These are phyloP conservation scores for Dissophora ornata DNA, from an alignment of 192 early-diverging fungal species.

Conservation along the genomic window DNA sequence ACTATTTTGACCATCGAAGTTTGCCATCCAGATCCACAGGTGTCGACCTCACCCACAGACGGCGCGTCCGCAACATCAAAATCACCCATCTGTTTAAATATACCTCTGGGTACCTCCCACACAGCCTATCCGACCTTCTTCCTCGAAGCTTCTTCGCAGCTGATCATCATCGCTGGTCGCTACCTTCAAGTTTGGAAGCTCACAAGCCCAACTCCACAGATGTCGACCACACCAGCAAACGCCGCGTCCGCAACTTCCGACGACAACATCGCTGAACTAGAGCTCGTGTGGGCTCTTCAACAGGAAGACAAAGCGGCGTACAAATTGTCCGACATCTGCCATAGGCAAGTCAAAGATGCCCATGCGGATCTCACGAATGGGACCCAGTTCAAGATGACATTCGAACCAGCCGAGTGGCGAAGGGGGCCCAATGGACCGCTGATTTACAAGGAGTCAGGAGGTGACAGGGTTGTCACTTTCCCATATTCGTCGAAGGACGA, in stretches of 20 bases:
- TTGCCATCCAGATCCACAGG: too few species aligned
- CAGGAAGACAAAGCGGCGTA: background rate
- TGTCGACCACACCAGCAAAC: too few species aligned
- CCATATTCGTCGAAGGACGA: background rate
- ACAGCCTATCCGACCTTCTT: background rate
- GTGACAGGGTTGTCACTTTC: background rate
- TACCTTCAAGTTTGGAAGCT: slow-evolving; percentile 8
- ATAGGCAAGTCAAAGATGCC: background rate
- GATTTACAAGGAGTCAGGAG: too few species aligned
- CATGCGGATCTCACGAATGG: background rate
- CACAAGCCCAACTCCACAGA: background rate
- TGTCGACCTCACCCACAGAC: too few species aligned
- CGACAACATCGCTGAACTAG: background rate
- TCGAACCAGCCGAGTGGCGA: background rate
- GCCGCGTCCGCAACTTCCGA: too few species aligned
- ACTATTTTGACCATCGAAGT: too few species aligned
- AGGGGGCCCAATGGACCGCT: too few species aligned
- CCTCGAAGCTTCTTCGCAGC: background rate
- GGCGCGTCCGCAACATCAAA: too few species aligned
- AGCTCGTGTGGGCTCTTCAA: background rate
- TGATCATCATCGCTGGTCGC: background rate
- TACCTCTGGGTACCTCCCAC: background rate
- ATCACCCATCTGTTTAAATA: slow-evolving; percentile 1
- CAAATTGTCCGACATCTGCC: background rate
- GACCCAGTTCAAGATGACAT: background rate